phyloP scores from a whole-genome alignment of 306 rosid genomes.

The Cicer chorassanicum region DNA sequence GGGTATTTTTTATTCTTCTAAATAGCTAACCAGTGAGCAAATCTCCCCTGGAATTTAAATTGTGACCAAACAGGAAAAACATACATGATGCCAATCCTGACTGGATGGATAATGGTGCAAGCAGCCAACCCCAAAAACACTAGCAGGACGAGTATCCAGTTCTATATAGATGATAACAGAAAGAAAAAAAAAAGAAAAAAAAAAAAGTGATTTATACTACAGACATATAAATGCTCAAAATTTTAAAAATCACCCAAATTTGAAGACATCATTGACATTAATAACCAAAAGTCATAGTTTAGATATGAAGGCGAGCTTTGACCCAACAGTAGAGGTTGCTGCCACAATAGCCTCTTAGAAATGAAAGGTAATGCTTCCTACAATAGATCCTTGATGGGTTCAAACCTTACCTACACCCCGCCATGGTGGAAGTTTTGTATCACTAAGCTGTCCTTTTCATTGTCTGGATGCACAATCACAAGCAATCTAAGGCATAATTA shows the following conservation, averaged over 20 bases:
- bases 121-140: neutral
- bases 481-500: constrained; percentile 11
- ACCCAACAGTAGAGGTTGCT: neutral
- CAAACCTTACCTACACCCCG: neutral
- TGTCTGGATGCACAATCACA: neutral
- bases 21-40: constrained; percentile 8
- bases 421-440: neutral
- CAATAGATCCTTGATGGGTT: neutral
- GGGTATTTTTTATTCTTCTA: neutral
- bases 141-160: neutral
- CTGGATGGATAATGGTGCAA: no score
- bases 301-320: constrained; percentile 1
- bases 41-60: neutral
- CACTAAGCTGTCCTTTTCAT: neutral
- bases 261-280: neutral
- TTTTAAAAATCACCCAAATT: neutral
- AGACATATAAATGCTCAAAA: neutral
- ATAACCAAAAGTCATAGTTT: neutral
- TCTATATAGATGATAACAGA: neutral
- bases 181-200: no score
- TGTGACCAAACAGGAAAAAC: neutral
- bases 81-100: neutral
- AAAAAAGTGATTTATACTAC: neutral
- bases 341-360: neutral
- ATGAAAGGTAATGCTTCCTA: neutral